Evolutionary conservation across 352 stramenopile genomes (phyloP), one percentile per base, ranked within the genome.

Genomic region (Phytopythium sindhum): DNA sequence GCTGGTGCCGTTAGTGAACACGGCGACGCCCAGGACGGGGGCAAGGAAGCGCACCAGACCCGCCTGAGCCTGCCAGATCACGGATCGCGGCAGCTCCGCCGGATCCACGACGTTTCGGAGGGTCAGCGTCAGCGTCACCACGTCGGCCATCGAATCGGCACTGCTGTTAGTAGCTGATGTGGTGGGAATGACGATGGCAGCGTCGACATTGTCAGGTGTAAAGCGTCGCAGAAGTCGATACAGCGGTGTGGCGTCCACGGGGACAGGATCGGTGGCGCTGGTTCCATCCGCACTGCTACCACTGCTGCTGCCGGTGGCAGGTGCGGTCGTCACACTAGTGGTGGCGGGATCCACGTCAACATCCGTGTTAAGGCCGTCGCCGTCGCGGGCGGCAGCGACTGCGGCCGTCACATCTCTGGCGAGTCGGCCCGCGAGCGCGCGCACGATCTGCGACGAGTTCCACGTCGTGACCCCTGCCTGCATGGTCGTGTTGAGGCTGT

Each of bases 41-140:
- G 60, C 56, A 9, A 89, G 28, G 31, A 87, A 89, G 4, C 73
- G 67, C 3, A 64, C 59, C 24, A 89, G 58, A 21, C 71, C 80
- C 11, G 69, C 75, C 29, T 78, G 80, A 3, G 72, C 73, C 72
- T 86, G 77, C 62, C 75, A 87, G 33, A 86, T 60, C 2, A 82
- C 41, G 23, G 66, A 73, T 31, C 72, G 75, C 17, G 64, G 57
- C 21, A 89, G 59, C 57, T 81, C 79, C 0, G 21, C 2, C 4
- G 70, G 63, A 15, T 72, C 60, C 4, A 74, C 73, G 12, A 87
- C 53, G 57, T 87, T 86, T 37, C 75, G 68, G 26, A 80, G 84
- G 37, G 64, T 60, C 17, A 86, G 65, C 42, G 74, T 71, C 17
- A 84, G 69, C 0, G 62, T 63, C 61, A 89, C 7, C 31, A 35